Evolutionary conservation across 1,139 yeast species (phyloP), one percentile per base, ranked within the genome.

Genomic region (Insectozyma bohioensis): DNA sequence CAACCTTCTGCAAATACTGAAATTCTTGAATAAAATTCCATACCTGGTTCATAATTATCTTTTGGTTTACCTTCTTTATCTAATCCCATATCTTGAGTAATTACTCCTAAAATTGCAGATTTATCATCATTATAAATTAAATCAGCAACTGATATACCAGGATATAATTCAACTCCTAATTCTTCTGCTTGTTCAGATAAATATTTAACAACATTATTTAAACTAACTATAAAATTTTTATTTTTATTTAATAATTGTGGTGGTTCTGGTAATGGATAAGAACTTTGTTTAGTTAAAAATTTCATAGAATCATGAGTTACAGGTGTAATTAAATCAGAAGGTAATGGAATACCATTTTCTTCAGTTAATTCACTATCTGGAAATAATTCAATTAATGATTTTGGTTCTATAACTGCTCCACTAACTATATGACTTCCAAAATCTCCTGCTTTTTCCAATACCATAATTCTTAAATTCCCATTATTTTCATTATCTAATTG

Each of bases 1-100:
- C 98, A 92, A 14, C 98, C 98, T 61, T 92, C 98, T 3, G 95
- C 95, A 33, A 92, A 72, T 13, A 92, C 82, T 0, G 97, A 90
- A 40, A 81, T 67, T 49, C 90, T 75, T 2, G 97, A 87, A 48
- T 83, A 94, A 58, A 92, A 92, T 56, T 87, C 97, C 96, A 92
- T 86, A 15, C 98, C 98, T 43, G 95, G 74, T 61, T 92, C 96
- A 57, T 87, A 92, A 16, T 78, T 70, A 43, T 75, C 82, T 52
- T 83, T 85, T 16, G 95, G 95, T 28, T 66, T 58, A 11, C 95
- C 96, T 30, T 72, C 62, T 48, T 78, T 80, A 31, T 80, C 74
- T 11, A 90, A 64, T 9, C 98, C 98, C 78, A 83, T 75, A 56
- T 92, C 98, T 48, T 83, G 83, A 2, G 98, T 92, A 4, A 96